Base-by-base conservation (phyloP, 129 eudicot genomes). In the Pseudognaphalium luteoalbum region DNA sequence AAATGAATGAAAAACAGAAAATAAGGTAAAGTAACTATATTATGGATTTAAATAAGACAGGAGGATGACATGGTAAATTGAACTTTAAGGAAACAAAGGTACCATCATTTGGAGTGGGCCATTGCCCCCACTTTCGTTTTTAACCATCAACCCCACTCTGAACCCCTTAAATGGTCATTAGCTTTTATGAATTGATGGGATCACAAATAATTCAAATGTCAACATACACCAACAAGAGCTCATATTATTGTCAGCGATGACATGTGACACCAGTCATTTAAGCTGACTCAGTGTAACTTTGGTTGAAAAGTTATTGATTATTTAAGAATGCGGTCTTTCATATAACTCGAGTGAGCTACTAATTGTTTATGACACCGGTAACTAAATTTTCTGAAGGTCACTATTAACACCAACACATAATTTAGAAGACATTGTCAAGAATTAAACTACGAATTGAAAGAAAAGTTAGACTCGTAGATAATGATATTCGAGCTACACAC, bases 61-160 rank as follows among this genome's bases (percentile, higher is more conserved):
- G 29, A 70, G 71, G 34, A 39, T 14, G 67, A 71, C 67, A 72
- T 64, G 73, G 72, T 60, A 42, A 61, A 78, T 71, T 76, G 17
- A 73, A 39, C 83, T 65, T 72, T n/a, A 65, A n/a, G 78, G 34
- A 79, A 78, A 41, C 60, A 66, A 66, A 66, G 67, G 83, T 80
- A 73, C 79, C 67, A 80, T 73, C 11, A 80, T 73, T 76, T 30
- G 19, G 52, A 19, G 78, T 73, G 79, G 79, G 75, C 25, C 74
- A 72, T 35, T 72, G 47, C 74, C 74, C 66, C 83, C 83, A 80
- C 81, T 73, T 73, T 41, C 63, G 56, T 66, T 80, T 73, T 29
- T 6, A 72, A 51, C 72, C 34, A 28, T 33, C 9, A 34, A 25
- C 34, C 54, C 52, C 80, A 66, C 66, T 61, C 70, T 17, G 32